Evolutionary conservation across 2,329 filamentous ascomycete genomes (phyloP).

Genomic region (Xylaria sp.): DNA sequence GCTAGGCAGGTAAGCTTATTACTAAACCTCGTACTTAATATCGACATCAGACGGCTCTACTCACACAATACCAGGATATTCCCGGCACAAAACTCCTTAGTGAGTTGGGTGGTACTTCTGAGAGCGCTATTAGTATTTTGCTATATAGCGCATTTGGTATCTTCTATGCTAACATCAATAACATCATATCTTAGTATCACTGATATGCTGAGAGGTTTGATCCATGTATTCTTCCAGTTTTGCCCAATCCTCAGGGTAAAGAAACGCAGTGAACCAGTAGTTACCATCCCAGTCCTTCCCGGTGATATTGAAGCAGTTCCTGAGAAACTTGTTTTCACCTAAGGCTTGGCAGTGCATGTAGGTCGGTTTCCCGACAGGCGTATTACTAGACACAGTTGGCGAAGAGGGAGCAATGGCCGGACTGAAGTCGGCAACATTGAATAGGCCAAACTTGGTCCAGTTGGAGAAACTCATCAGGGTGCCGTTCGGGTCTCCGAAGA

Average conservation of each 20-base stretch:
- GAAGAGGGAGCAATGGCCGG: slow-evolving; percentile 9
- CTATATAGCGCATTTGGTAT: too few relatives aligned
- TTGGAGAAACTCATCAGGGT: slow-evolving; percentile 24
- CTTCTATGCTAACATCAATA: background rate
- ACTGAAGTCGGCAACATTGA: slow-evolving; percentile 26
- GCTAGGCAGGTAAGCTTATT: background rate
- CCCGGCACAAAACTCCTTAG: too few relatives aligned
- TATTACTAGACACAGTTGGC: background rate
- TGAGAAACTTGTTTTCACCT: slow-evolving; percentile 26
- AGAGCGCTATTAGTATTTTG: too few relatives aligned
- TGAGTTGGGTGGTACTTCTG: too few relatives aligned
- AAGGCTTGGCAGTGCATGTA: slow-evolving; percentile 30
- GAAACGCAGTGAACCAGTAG: slow-evolving; percentile 32
- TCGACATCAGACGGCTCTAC: background rate
- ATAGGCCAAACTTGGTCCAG: slow-evolving; percentile 22
- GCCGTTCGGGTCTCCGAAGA: slow-evolving; percentile 6
- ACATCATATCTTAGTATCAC: slow-evolving; percentile 15
- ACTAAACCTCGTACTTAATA: background rate
- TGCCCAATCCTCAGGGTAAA: slow-evolving; percentile 29
- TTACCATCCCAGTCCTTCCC: slow-evolving; percentile 31
- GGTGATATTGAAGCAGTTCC: slow-evolving; percentile 31
- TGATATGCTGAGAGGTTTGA: slow-evolving; percentile 20
- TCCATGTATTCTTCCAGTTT: slow-evolving; percentile 28
- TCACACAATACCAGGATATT: background rate
- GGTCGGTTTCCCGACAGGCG: slow-evolving; percentile 23